These are phyloP conservation scores for Pleurotus djamor DNA, from an alignment of 768 basidiomycete genomes.

Conservation along the genomic window DNA sequence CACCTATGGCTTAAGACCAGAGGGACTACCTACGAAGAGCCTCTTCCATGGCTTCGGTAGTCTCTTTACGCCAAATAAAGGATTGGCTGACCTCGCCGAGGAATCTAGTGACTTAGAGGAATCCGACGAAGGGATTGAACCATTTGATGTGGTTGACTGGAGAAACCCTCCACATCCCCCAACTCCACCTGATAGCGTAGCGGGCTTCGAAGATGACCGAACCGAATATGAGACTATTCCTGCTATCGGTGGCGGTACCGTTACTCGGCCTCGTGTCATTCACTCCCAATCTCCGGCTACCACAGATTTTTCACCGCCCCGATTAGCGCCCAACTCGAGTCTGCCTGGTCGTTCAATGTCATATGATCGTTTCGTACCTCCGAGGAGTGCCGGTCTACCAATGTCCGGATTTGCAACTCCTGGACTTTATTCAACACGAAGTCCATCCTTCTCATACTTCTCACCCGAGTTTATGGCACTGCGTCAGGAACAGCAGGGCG, in stretches of 20 bases:
- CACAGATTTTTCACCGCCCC: constrained; percentile 26
- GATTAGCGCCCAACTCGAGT: constrained; percentile 16
- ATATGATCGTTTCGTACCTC: constrained; percentile 13
- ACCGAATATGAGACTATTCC: constrained; percentile 86
- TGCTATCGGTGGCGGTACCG: constrained; percentile 87
- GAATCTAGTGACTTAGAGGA: constrained; percentile 41
- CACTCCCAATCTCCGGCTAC: constrained; percentile 83
- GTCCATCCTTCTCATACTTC: constrained; percentile 1
- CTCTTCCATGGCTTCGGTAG: constrained; percentile 77
- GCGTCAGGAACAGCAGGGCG: neutral
- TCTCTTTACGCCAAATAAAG: constrained; percentile 65
- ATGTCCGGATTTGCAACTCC: constrained; percentile 21
- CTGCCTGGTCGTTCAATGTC: constrained; percentile 14
- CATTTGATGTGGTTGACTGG: constrained; percentile 74
- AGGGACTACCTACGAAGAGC: constrained; percentile 84
- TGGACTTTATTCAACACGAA: neutral
- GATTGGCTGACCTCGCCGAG: constrained; percentile 80
- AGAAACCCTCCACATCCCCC: constrained; percentile 51
- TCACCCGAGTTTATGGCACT: neutral
- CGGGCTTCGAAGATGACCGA: constrained; percentile 37
- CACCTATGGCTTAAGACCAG: constrained; percentile 93
- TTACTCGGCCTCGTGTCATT: constrained; percentile 81
- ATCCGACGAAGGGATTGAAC: constrained; percentile 45
- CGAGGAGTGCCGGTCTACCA: constrained; percentile 4
- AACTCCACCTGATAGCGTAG: constrained; percentile 38